A percentile compares a stretch with the other conserved stretches of the same genome.
Conservation (phyloP, 352 stramenopile species). For the Phytophthora agathidicida region DNA sequence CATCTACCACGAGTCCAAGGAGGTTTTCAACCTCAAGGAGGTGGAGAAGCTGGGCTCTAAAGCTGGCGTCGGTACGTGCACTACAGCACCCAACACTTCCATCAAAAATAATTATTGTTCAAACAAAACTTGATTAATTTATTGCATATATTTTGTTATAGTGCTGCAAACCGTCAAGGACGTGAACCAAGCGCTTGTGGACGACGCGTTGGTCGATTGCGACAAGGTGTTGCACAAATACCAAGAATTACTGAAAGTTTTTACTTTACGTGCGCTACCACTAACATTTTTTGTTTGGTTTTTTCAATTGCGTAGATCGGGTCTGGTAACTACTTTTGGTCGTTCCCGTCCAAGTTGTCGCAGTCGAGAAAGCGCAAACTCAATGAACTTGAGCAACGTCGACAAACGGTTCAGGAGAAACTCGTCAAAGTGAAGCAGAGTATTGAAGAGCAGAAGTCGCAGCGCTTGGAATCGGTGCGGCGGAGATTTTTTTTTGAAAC, state of each 20-base stretch:
- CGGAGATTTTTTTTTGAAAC: not conserved
- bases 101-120: not conserved
- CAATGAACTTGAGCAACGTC: constrained; percentile 63
- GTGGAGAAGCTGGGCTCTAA: constrained; percentile 88
- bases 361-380: constrained; percentile 84
- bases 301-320: constrained; percentile 56
- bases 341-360: constrained; percentile 83
- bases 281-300: no score
- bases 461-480: constrained; percentile 66
- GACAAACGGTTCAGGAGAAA: constrained; percentile 42
- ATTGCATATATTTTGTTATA: constrained; percentile 24
- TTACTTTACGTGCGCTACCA: no score
- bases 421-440: constrained; percentile 53
- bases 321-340: constrained; percentile 91
- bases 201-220: constrained; percentile 82
- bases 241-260: no score
- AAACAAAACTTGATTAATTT: constrained; percentile 4
- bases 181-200: constrained; percentile 87
- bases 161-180: constrained; percentile 91
- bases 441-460: constrained; percentile 52
- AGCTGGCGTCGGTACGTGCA: constrained; percentile 69
- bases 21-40: constrained; percentile 89
- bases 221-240: constrained; percentile 56
- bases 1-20: constrained; percentile 88
- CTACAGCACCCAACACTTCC: not conserved